Conservation (phyloP, 768 basidiomycete species). For the Chalciporus sphaerocephalus region DNA sequence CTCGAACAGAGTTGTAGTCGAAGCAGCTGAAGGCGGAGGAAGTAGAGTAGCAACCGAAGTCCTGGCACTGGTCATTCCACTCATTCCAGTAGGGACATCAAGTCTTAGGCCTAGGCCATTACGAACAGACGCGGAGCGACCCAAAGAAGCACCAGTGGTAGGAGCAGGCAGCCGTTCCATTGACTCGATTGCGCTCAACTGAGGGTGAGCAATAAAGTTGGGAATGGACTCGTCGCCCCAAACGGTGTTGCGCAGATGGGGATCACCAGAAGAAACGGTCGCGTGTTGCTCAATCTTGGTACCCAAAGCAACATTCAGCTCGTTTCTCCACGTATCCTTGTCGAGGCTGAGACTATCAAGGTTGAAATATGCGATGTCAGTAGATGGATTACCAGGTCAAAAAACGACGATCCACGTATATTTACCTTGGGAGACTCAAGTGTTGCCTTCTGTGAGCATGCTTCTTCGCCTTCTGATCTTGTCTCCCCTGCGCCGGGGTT, state of each 20-base stretch:
- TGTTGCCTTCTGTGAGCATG: conserved; percentile 58
- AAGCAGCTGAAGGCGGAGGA: conserved; percentile 51
- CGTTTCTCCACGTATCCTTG: conserved; percentile 56
- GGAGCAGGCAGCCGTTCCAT: conserved; percentile 24
- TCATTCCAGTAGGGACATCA: conserved; percentile 47
- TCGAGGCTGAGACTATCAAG: conserved; percentile 55
- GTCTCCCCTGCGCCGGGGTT: conserved; percentile 47
- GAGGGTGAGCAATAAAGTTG: conserved; percentile 34
- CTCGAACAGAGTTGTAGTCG: conserved; percentile 61
- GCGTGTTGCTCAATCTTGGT: conserved; percentile 38
- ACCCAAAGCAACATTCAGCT: conserved; percentile 50
- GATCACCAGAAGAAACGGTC: conserved; percentile 38
- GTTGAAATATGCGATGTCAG: background rate
- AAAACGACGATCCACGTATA: background rate
- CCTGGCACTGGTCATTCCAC: conserved; percentile 47
- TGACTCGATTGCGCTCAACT: conserved; percentile 34
- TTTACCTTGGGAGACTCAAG: conserved; percentile 66
- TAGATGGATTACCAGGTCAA: background rate
- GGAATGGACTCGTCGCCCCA: conserved; percentile 41
- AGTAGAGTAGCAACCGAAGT: conserved; percentile 45
- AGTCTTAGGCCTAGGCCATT: conserved; percentile 43
- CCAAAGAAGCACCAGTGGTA: conserved; percentile 17
- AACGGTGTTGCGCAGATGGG: conserved; percentile 45
- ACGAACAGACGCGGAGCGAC: conserved; percentile 41
- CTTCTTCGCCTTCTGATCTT: conserved; percentile 37